Conservation (phyloP, 306 rosid genomes). For the Trifolium dubium region DNA sequence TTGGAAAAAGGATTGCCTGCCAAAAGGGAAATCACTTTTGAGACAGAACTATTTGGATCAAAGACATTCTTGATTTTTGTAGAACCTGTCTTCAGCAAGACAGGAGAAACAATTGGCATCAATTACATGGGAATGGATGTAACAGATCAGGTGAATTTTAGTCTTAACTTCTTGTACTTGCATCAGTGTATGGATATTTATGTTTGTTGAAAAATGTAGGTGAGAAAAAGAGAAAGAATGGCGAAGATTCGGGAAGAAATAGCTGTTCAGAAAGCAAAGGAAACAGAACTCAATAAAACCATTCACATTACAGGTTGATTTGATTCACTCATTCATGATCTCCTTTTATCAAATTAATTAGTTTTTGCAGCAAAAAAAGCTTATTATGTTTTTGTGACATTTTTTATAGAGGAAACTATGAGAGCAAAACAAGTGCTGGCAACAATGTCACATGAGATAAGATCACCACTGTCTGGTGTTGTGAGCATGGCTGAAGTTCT, state of each 20-base stretch:
- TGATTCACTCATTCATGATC: conserved; percentile 24
- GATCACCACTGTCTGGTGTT: conserved; percentile 92
- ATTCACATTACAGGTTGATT: conserved; percentile 86
- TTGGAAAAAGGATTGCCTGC: conserved; percentile 85
- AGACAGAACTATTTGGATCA: conserved; percentile 79
- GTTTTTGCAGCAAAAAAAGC: conserved; percentile 20
- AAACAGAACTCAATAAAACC: conserved; percentile 88
- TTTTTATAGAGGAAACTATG: conserved; percentile 86
- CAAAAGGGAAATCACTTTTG: conserved; percentile 90
- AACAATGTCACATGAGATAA: conserved; percentile 97
- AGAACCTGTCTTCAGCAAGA: conserved; percentile 91
- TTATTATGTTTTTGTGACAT: conserved; percentile 22
- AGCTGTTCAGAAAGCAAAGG: conserved; percentile 94
- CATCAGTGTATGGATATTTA: background rate
- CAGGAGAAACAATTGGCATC: conserved; percentile 89
- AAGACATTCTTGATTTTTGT: conserved; percentile 91
- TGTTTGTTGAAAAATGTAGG: conserved; percentile 52
- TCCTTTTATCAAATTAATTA: conserved; percentile 14
- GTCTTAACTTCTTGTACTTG: background rate
- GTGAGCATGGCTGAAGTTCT: conserved; percentile 97
- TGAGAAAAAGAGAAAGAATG: conserved; percentile 92
- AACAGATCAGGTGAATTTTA: conserved; percentile 77
- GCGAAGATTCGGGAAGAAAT: conserved; percentile 83
- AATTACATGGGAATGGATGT: conserved; percentile 98
- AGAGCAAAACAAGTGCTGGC: conserved; percentile 97